A percentile compares a stretch with the other conserved stretches of the same genome.
Conservation (phyloP, 169 alveolate genomes). For the Plasmodium coatneyi region DNA sequence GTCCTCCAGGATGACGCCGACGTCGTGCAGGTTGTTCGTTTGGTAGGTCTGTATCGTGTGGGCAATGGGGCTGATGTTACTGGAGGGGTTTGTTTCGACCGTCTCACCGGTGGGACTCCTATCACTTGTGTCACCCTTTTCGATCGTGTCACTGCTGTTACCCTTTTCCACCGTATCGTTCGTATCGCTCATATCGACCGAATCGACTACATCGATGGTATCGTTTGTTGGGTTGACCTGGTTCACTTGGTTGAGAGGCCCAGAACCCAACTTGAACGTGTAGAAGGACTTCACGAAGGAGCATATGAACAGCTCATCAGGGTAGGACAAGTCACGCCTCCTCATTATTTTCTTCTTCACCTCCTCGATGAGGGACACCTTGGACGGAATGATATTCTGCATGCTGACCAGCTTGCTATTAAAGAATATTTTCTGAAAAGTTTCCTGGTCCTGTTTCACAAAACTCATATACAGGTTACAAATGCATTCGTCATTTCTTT, state of each 20-base stretch:
- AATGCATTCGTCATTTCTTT: slow-evolving; percentile 19
- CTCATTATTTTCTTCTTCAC: slow-evolving; percentile 23
- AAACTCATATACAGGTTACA: slow-evolving; percentile 9
- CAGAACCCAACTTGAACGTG: background rate
- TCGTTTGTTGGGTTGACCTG: background rate
- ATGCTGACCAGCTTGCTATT: slow-evolving; percentile 17
- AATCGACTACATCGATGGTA: background rate
- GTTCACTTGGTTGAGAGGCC: too few species aligned
- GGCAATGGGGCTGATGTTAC: background rate
- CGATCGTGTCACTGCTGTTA: too few species aligned
- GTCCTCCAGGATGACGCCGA: background rate
- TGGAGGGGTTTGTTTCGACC: background rate
- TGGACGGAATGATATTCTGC: background rate
- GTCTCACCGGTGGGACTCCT: too few species aligned
- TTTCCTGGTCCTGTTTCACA: slow-evolving; percentile 4
- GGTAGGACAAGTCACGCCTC: slow-evolving; percentile 19
- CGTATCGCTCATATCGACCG: too few species aligned
- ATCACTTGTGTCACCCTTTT: too few species aligned
- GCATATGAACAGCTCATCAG: slow-evolving; percentile 30
- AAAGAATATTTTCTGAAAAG: slow-evolving; percentile 20
- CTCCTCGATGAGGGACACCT: slow-evolving; percentile 18
- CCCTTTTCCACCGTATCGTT: background rate
- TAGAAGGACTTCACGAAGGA: slow-evolving; percentile 42
- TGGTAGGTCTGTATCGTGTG: background rate
- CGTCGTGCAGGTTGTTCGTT: background rate